Percentiles rank a stretch among this genome's conserved stretches.
These are phyloP conservation scores for Orobanche coerulescens DNA, from an alignment of 257 asterid species.

Conservation along the genomic window DNA sequence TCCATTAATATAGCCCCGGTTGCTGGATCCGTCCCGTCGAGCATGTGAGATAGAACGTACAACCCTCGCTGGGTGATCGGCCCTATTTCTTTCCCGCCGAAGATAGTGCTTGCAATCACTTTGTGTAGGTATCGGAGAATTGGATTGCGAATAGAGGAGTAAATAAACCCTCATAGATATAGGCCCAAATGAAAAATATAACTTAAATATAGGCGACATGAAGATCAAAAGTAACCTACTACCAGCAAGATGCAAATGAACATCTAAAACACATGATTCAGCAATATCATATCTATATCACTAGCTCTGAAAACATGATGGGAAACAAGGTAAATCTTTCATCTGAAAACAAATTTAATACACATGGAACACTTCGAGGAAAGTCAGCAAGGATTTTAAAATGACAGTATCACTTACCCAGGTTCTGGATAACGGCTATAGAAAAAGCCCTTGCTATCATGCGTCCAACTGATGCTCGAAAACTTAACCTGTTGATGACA, in stretches of 20 bases:
- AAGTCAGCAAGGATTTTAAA: not conserved
- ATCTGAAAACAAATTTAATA: not conserved
- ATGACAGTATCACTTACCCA: slow-evolving; percentile 37
- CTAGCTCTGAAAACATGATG: not conserved
- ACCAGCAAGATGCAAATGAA: slow-evolving; percentile 5
- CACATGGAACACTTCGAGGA: slow-evolving; percentile 8
- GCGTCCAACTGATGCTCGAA: slow-evolving; percentile 71
- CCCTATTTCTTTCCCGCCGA: too few relatives aligned
- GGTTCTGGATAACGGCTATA: slow-evolving; percentile 94
- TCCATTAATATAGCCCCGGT: too few relatives aligned
- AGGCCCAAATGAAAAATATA: too few relatives aligned
- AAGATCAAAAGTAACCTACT: slow-evolving; percentile 11
- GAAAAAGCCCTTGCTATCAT: slow-evolving; percentile 84
- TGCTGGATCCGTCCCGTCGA: too few relatives aligned
- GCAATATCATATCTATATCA: not conserved
- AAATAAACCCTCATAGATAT: too few relatives aligned
- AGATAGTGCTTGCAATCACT: too few relatives aligned
- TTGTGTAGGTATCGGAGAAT: too few relatives aligned
- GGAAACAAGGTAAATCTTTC: slow-evolving; percentile 1
- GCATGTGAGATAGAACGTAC: too few relatives aligned
- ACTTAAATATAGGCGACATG: too few relatives aligned
- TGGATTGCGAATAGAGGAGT: too few relatives aligned
- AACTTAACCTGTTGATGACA: slow-evolving; percentile 63
- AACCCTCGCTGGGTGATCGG: too few relatives aligned
- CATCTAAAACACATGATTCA: not conserved